These are phyloP conservation scores for Trifolium pratense DNA, from an alignment of 306 rosid genomes.

Conservation along the genomic window DNA sequence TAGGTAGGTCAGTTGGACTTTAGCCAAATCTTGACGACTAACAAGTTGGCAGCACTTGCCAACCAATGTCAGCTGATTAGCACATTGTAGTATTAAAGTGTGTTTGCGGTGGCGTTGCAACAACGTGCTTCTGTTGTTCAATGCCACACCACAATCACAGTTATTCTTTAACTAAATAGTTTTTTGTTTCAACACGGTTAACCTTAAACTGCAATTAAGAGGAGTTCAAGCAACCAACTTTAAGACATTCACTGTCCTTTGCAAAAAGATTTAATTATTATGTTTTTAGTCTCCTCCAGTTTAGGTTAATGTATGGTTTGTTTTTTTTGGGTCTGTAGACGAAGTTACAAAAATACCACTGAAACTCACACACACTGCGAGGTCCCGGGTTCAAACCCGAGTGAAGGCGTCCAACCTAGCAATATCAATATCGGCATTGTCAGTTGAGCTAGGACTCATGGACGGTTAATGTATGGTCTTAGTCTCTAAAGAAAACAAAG, in stretches of 20 bases:
- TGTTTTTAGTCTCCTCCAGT: not conserved
- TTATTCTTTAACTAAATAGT: not conserved
- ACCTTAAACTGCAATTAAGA: conserved; percentile 10
- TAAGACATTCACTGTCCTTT: conserved; percentile 15
- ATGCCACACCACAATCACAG: not conserved
- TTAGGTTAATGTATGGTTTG: not conserved
- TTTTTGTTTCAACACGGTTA: not conserved
- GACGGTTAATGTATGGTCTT: not conserved
- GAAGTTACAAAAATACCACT: too few species aligned
- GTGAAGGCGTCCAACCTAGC: too few species aligned
- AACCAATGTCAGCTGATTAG: not conserved
- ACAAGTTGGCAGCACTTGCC: not conserved
- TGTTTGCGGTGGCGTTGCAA: not conserved
- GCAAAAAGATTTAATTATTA: conserved; percentile 5
- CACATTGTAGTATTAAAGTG: not conserved
- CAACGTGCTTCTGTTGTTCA: not conserved
- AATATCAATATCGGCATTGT: too few species aligned
- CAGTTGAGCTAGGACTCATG: too few species aligned
- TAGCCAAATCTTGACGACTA: not conserved
- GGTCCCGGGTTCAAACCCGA: too few species aligned
- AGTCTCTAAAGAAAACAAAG: not conserved
- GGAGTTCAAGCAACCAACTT: conserved; percentile 24
- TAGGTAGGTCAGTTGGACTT: conserved; percentile 13
- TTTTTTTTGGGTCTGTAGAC: too few species aligned
- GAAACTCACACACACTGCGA: too few species aligned